Evolutionary conservation across 805 yeast genomes (phyloP), one percentile per base, ranked within the genome.

Genomic region (Kazachstania bromeliacearum): DNA sequence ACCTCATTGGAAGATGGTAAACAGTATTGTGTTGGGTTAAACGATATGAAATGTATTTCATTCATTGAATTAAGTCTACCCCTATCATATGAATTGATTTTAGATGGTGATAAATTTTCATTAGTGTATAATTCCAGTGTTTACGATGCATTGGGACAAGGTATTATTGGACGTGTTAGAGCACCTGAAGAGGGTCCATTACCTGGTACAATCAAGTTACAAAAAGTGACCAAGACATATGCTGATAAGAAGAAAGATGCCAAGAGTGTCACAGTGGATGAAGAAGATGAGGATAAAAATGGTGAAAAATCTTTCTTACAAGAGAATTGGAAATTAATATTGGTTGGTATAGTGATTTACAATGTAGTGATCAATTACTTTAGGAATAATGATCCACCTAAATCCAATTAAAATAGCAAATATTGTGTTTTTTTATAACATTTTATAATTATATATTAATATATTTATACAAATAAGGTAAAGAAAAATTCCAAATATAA

Each of bases 161-260:
- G 14, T n/a, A n/a, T 26, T 7, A 7, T n/a, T 7, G 20, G 38
- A 34, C 5, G 39, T n/a, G 31, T 47, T 1, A 38, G 43, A 32
- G 38, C 32, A 3, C 46, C 54, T n/a, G 28, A 18, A 5, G 25
- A 18, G 5, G 59, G 53, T 4, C 50, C 53, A 19, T 35, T 38
- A 10, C 47, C 57, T 10, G 41, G 46, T 14, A 48, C 49, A 2
- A 38, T 39, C 16, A 43, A 46, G 37, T 41, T 57, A 29, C 54
- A 48, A 36, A 57, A 53, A 36, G 34, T 38, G 4, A 55, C 60
- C 2, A 48, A 53, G 41, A 57, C 62, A 5, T 57, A 57, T 33
- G 50, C 53, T 16, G 53, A 51, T 22, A 50, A 46, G 42, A 50
- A 47, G 28, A 47, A 48, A 6, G 45, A 44, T 9, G 29, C 38